Percentiles rank a stretch among this genome's conserved stretches.
These are phyloP conservation scores for Corchorus capsularis DNA, from an alignment of 345 rosid species.

Conservation along the genomic window DNA sequence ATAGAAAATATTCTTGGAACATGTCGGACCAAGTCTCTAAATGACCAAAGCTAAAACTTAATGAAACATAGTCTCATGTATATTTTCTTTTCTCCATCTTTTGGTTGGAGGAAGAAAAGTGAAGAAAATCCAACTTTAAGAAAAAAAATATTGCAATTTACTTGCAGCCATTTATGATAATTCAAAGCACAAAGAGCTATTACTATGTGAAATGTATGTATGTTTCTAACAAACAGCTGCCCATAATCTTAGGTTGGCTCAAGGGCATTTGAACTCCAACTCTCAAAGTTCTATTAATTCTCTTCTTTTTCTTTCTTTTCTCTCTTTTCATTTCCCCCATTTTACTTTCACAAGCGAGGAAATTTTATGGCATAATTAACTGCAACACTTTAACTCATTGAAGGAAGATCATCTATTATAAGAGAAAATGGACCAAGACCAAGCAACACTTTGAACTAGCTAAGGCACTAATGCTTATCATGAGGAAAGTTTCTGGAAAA, in stretches of 20 bases:
- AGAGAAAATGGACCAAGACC: not conserved
- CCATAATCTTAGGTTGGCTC: slow-evolving; percentile 22
- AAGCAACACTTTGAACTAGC: not conserved
- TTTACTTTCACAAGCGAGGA: slow-evolving; percentile 30
- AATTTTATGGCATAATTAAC: slow-evolving; percentile 29
- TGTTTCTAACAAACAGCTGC: slow-evolving; percentile 29
- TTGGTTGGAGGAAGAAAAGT: too few species aligned
- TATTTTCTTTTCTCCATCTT: too few species aligned
- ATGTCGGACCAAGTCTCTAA: not conserved
- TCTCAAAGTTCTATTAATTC: slow-evolving; percentile 19
- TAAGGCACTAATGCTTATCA: not conserved
- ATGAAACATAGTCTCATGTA: not conserved
- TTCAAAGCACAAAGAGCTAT: slow-evolving; percentile 29
- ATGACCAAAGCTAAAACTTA: not conserved
- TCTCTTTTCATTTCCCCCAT: slow-evolving; percentile 4
- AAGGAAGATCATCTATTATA: not conserved
- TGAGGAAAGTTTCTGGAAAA: too few species aligned
- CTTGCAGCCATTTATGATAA: slow-evolving; percentile 20
- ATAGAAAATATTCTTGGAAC: not conserved
- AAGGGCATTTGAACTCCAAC: slow-evolving; percentile 20
- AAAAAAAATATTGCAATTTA: slow-evolving; percentile 17
- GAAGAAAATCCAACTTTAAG: not conserved
- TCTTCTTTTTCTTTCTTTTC: not conserved
- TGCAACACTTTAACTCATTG: slow-evolving; percentile 29
- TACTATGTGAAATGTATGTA: slow-evolving; percentile 18